Evolutionary conservation across 2,329 filamentous ascomycete species (phyloP), one percentile per base, ranked within the genome.

Genomic region (Xenoacremonium recifei): DNA sequence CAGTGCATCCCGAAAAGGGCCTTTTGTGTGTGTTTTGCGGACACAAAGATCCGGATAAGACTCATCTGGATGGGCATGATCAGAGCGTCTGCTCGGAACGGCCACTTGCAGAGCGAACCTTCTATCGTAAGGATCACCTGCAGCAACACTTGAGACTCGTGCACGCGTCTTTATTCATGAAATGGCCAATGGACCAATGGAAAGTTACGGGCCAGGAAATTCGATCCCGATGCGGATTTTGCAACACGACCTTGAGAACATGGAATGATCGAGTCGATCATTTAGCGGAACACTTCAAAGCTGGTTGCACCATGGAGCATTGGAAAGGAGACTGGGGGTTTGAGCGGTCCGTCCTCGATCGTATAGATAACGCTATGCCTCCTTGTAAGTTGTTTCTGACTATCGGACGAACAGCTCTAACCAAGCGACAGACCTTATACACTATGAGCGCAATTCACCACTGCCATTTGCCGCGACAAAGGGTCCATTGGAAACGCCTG

Each of bases 181-280:
- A 36, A 54, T 64, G 47, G 64, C 71, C 69, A 62, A 77, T 44
- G 55, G 61, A 58, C 6, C 35, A 44, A 10, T 64, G 61, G 61
- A 62, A 58, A 32, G 43, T 53, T 5, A 45, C 55, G 13, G 47
- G 50, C 1, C 48, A 51, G 2, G 37, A 50, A 0, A 42, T 64
- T 3, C 34, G 39, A 2, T 63, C 59, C 2, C 53, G 61, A 1
- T 64, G 61, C 15, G 61, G 61, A 1, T 61, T 64, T 27, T 64
- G 61, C 21, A 48, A 49, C 11, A 34, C 47, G 6, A 30, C 35
- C 1, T 46, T 63, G 35, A 23, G 43, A 10, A 52, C 54, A 1
- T 64, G 61, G 61, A 39, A 47, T 15, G 50, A 55, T 9, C 55
- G 61, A 1, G 35, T 50, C 2, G 60, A 63, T 21, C 60, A 62